phyloP scores from a whole-genome alignment of 2,329 filamentous ascomycete species.

The Aureobasidium sp. region DNA sequence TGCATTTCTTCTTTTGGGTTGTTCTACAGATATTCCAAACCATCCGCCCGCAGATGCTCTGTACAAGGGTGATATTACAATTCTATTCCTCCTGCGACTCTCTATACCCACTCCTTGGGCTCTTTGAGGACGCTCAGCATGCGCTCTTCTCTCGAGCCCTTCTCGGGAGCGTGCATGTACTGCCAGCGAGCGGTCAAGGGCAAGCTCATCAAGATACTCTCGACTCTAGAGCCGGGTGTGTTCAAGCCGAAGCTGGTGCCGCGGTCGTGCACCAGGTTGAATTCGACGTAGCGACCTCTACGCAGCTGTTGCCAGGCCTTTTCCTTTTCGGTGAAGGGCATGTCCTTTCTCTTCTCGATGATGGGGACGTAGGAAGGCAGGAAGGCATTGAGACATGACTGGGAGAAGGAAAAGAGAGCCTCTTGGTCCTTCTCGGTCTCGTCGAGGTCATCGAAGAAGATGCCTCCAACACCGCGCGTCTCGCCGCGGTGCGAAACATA shows the following conservation, averaged over 20 bases:
- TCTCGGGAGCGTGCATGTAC: slow-evolving; percentile 86
- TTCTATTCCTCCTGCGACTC: neutral
- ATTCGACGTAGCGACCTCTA: slow-evolving; percentile 93
- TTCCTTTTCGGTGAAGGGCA: slow-evolving; percentile 78
- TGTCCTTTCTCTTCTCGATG: slow-evolving; percentile 78
- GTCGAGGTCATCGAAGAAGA: slow-evolving; percentile 98
- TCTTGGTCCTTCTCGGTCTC: slow-evolving; percentile 79
- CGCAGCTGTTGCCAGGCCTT: slow-evolving; percentile 96
- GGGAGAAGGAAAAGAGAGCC: slow-evolving; percentile 81
- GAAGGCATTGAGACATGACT: slow-evolving; percentile 80
- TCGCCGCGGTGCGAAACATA: slow-evolving; percentile 86
- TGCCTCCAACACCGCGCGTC: slow-evolving; percentile 81
- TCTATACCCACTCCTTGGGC: slow-evolving; percentile 54
- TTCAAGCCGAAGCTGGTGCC: slow-evolving; percentile 92
- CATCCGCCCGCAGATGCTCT: slow-evolving; percentile 14
- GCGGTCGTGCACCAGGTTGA: slow-evolving; percentile 94
- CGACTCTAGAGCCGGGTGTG: slow-evolving; percentile 82
- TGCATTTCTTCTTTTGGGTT: neutral
- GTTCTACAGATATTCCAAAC: slow-evolving; percentile 1
- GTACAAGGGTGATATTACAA: slow-evolving; percentile 5
- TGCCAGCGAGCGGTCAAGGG: slow-evolving; percentile 89
- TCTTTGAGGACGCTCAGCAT: slow-evolving; percentile 64
- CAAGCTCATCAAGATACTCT: slow-evolving; percentile 96
- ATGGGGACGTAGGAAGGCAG: slow-evolving; percentile 88
- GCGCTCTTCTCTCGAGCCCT: slow-evolving; percentile 68